Conservation (phyloP, 2,329 filamentous ascomycete genomes). For the Hawksworthiomyces lignivorus region DNA sequence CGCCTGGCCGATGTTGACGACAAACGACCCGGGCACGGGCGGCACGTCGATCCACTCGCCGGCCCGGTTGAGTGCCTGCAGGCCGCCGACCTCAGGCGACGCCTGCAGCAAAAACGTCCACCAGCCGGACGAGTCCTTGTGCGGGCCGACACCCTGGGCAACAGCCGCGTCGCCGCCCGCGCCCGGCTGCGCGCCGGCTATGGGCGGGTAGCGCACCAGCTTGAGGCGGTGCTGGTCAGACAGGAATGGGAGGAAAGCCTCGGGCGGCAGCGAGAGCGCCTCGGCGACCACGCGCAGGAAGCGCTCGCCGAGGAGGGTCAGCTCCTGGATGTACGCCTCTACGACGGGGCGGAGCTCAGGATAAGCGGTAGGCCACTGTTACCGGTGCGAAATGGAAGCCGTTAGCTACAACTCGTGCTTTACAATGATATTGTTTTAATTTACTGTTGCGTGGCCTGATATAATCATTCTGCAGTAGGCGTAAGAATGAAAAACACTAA, state of each 20-base stretch:
- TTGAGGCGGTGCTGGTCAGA: conserved; percentile 53
- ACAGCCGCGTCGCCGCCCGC: conserved; percentile 5
- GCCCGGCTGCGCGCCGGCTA: not conserved
- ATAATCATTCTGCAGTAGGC: too few relatives aligned
- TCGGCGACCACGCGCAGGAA: conserved; percentile 51
- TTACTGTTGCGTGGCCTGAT: too few relatives aligned
- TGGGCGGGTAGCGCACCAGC: conserved; percentile 43
- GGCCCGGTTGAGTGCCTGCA: conserved; percentile 42
- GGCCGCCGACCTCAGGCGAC: conserved; percentile 39
- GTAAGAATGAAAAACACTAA: too few relatives aligned
- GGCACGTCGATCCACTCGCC: conserved; percentile 44
- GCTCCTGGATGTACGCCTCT: conserved; percentile 41
- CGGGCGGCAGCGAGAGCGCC: conserved; percentile 40
- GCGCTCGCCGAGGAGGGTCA: conserved; percentile 41
- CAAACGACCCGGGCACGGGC: conserved; percentile 39
- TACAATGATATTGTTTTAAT: too few relatives aligned
- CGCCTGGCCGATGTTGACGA: conserved; percentile 52
- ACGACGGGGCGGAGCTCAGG: conserved; percentile 27
- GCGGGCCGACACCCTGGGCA: conserved; percentile 51
- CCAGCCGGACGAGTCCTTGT: conserved; percentile 57
- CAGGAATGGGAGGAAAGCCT: conserved; percentile 44
- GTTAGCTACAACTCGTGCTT: too few relatives aligned
- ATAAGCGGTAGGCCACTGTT: conserved; percentile 1
- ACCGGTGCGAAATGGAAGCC: too few relatives aligned
- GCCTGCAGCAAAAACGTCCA: conserved; percentile 58